A percentile compares a stretch with the other conserved stretches of the same genome.
Conservation (phyloP, 2,329 filamentous ascomycete species). For the Pseudocercospora ulei region DNA sequence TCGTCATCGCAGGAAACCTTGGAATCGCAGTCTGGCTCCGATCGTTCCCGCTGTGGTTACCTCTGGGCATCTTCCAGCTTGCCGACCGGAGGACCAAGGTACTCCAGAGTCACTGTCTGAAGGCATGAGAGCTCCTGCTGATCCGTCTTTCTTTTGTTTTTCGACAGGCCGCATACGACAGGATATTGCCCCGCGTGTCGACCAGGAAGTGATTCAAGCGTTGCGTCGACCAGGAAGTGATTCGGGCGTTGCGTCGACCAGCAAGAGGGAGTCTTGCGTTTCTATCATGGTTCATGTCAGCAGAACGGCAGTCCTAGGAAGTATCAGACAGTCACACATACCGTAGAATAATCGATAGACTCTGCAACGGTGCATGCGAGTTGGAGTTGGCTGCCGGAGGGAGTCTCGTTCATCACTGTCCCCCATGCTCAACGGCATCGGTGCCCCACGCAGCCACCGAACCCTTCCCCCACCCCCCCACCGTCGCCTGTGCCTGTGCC, state of each 20-base stretch:
- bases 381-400: not conserved
- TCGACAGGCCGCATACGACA: constrained; percentile 8
- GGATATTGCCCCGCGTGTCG: constrained; percentile 7
- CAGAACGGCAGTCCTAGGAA: constrained; percentile 6
- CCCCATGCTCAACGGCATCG: no score
- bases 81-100: constrained; percentile 15
- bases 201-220: constrained; percentile 4
- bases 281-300: constrained; percentile 3
- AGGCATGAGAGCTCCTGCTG: constrained; percentile 1
- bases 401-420: no score
- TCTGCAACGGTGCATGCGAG: constrained; percentile 3
- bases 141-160: not conserved
- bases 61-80: constrained; percentile 14
- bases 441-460: no score
- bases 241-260: constrained; percentile 2
- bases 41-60: constrained; percentile 16
- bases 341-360: constrained; percentile 5
- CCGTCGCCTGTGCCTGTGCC: no score
- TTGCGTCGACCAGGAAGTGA: constrained; percentile 4
- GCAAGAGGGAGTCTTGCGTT: not conserved
- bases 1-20: constrained; percentile 34
- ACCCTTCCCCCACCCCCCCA: no score
- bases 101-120: constrained; percentile 5
- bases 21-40: constrained; percentile 14
- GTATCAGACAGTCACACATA: constrained; percentile 6